A percentile compares a stretch with the other conserved stretches of the same genome.
phyloP scores from a whole-genome alignment of 768 basidiomycete genomes.

The Lyophyllum atratum region DNA sequence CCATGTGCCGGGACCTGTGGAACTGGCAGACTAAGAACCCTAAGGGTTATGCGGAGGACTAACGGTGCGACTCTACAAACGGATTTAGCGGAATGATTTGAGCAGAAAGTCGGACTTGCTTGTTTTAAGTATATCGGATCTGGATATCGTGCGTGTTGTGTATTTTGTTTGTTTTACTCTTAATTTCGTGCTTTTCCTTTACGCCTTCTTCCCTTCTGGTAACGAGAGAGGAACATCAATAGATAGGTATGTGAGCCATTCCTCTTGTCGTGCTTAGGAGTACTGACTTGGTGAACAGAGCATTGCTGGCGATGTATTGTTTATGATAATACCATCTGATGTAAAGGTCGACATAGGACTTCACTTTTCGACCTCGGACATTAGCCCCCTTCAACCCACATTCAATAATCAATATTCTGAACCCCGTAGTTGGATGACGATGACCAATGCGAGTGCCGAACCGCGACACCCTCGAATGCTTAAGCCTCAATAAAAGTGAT shows the following conservation, averaged over 20 bases:
- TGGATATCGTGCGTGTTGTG: neutral
- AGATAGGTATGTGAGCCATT: neutral
- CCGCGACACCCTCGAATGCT: too few relatives aligned
- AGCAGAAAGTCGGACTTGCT: neutral
- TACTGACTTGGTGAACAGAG: neutral
- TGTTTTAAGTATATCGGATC: neutral
- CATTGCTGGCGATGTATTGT: neutral
- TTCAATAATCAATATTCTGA: too few relatives aligned
- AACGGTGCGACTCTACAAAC: neutral
- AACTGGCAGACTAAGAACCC: conserved; percentile 98
- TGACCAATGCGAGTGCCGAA: too few relatives aligned
- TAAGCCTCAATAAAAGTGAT: too few relatives aligned
- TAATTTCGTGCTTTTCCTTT: neutral
- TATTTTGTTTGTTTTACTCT: neutral
- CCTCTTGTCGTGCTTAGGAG: neutral
- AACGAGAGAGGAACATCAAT: neutral
- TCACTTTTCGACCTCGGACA: too few relatives aligned
- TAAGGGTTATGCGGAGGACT: conserved; percentile 57
- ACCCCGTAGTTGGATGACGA: too few relatives aligned
- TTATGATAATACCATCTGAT: too few relatives aligned
- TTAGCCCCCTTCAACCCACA: too few relatives aligned
- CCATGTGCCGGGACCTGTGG: conserved; percentile 97
- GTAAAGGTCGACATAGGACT: too few relatives aligned
- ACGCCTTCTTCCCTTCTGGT: neutral
- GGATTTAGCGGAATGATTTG: neutral